These are phyloP conservation scores for Elongisporangium senticosum DNA, from an alignment of 352 stramenopile genomes.

Conservation along the genomic window DNA sequence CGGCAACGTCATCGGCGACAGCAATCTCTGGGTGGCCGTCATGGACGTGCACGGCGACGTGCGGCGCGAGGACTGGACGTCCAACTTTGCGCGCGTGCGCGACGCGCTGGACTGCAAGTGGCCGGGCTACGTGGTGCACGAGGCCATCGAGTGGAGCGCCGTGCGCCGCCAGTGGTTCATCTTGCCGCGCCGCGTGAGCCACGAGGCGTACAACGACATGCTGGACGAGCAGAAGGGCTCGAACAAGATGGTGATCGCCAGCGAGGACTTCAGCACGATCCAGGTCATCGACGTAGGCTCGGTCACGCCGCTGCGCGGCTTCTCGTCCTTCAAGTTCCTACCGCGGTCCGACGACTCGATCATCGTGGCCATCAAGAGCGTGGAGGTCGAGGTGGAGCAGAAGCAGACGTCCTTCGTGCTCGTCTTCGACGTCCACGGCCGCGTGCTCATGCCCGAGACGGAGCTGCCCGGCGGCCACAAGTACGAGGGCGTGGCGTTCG, in stretches of 20 bases:
- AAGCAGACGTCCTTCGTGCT: slow-evolving; percentile 91
- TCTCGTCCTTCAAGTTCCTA: slow-evolving; percentile 95
- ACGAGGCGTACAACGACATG: slow-evolving; percentile 93
- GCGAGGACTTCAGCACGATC: slow-evolving; percentile 86
- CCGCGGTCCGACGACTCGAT: slow-evolving; percentile 85
- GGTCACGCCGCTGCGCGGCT: slow-evolving; percentile 83
- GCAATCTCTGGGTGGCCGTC: slow-evolving; percentile 96
- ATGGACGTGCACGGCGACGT: slow-evolving; percentile 84
- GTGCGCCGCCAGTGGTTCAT: slow-evolving; percentile 97
- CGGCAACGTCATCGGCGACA: slow-evolving; percentile 91
- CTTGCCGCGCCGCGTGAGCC: slow-evolving; percentile 93
- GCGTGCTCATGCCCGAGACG: slow-evolving; percentile 88
- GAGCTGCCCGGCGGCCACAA: slow-evolving; percentile 88
- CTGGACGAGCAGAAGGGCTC: slow-evolving; percentile 91
- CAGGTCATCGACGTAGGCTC: slow-evolving; percentile 78
- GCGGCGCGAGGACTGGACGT: slow-evolving; percentile 92
- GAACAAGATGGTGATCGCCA: slow-evolving; percentile 88
- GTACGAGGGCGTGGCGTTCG: slow-evolving; percentile 92
- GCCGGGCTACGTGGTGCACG: slow-evolving; percentile 96
- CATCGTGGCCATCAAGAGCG: slow-evolving; percentile 92
- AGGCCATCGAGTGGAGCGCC: slow-evolving; percentile 95
- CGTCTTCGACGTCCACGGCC: slow-evolving; percentile 90
- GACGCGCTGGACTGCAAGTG: slow-evolving; percentile 84
- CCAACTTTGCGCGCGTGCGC: slow-evolving; percentile 91
- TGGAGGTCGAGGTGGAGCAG: slow-evolving; percentile 87